phyloP scores from a whole-genome alignment of 495 filamentous ascomycete species.

The Clavariopsis aquatica region DNA sequence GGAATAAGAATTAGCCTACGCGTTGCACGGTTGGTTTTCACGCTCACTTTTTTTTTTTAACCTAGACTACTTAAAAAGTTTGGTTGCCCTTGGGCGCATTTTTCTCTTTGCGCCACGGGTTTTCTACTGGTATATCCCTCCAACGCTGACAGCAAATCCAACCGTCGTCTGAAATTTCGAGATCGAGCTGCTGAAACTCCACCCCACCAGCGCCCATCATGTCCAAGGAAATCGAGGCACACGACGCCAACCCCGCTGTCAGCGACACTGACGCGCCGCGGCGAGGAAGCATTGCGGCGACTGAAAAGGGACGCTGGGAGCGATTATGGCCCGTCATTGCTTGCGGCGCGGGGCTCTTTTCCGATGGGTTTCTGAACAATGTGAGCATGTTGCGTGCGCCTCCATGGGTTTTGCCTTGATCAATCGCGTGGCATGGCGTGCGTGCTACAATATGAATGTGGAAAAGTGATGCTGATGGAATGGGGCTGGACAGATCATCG shows the following conservation, averaged over 20 bases:
- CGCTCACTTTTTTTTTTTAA: background rate
- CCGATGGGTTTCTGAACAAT: constrained; percentile 87
- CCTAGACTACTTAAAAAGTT: no score
- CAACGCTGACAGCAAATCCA: no score
- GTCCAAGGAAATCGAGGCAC: constrained; percentile 24
- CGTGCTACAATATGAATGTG: background rate
- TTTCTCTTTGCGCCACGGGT: no score
- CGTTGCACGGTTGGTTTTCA: no score
- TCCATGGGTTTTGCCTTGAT: no score
- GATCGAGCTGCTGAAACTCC: no score
- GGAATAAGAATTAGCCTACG: no score
- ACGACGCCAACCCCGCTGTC: constrained; percentile 6
- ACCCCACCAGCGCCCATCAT: constrained; percentile 21
- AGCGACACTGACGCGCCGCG: constrained; percentile 18
- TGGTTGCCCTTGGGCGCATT: no score
- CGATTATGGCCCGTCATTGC: constrained; percentile 69
- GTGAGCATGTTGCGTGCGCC: constrained; percentile 43
- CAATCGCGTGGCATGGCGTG: no score
- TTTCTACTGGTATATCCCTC: no score
- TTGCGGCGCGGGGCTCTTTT: constrained; percentile 86
- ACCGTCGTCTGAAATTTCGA: no score
- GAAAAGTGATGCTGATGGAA: background rate
- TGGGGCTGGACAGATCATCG: constrained; percentile 64
- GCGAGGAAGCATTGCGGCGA: constrained; percentile 19
- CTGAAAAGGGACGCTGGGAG: constrained; percentile 51